Evolutionary conservation across 1,284 basidiomycete genomes (phyloP), one percentile per base, ranked within the genome.

Genomic region (Trametes polyzona): DNA sequence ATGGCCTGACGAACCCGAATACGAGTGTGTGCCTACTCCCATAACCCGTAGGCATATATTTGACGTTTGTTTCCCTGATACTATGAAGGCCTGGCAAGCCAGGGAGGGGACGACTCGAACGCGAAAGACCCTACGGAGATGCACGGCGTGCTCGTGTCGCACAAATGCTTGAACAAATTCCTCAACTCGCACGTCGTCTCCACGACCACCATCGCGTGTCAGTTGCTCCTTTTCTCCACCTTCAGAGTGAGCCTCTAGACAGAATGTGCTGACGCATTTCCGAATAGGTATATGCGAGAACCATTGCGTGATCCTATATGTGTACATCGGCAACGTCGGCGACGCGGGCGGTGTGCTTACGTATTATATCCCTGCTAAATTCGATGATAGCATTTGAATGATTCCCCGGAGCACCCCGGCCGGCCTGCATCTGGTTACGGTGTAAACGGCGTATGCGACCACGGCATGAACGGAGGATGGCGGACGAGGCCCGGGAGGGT

Each of bases 231-330:
- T 26, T 5, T 10, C 47, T 6, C 10, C 19, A 21, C 4, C 24
- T 14, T 26, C 37, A 17, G 23, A 14, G 5, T 44, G 24, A 42
- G 17, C 12, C 6, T 51, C 8, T 24, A 11, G 19, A 19, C 21
- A 19, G n/a, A 39, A 30, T 40, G 19, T 37, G 16, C 40, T 47
- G 39, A 42, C 19, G 8, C 1, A 16, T 1, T 9, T 50, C 60
- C 17, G 2, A 2, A 1, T 61, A 95, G 93, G 90, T 71, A 83
- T 96, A 55, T 95, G 93, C 68, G 86, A 90, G 67, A 81, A 87
- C 52, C 88, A 95, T 63, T 95, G 92, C 69, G 77, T 94, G 63
- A 95, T 96, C 61, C 82, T 94, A 37, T 95, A 95, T 64, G 92
- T 95, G 35, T 95, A 95, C 68, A 92, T 95, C 50, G 93, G 93